Evolutionary conservation across 2,329 filamentous ascomycete species (phyloP), one percentile per base, ranked within the genome.

Genomic region (Paradendryphiella salina): DNA sequence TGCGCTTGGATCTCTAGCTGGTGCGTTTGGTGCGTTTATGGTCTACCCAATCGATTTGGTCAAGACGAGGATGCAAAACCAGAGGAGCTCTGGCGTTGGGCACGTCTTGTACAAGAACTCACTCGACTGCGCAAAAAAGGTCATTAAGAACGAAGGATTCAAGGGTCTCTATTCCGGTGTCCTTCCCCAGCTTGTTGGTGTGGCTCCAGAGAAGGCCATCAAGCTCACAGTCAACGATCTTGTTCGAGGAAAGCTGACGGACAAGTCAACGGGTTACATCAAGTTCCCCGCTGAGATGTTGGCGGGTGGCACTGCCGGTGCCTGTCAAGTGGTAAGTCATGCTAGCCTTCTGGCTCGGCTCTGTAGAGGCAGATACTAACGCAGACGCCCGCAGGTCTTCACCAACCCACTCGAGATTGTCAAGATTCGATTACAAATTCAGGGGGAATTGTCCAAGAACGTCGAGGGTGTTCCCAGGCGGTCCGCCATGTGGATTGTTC

Each of bases 151-250:
- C 68, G 94, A 99, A 76, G 94, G 94, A 49, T 82, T 96, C 73
- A 82, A 80, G 32, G 94, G 94, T 17, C 77, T 99, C 41, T 99
- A 99, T 79, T 96, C 93, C 41, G 94, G 94, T 70, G 90, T 99
- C 15, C 75, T 96, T 44, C 94, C 94, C 9, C 94, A 99, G 79
- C 82, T 99, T 37, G 90, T 99, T 57, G 94, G 94, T 74, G 94
- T 99, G 37, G 94, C 94, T n/a, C 94, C 94, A 1, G 94, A 99
- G 75, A 99, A 99, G 80, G 94, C 94, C 63, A 99, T 99, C 79
- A 99, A 99, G 80, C 84, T 99, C 57, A 99, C 94, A 0, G 92
- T 99, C 67, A 99, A 99, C 75, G 94, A 99, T 71, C 77, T 99
- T 46, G 90, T 95, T 17, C 87, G 94, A 68, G 81, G 83, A 7